Percentiles rank a stretch among this genome's conserved stretches.
Conservation (phyloP, 768 basidiomycete species). For the Serendipita sp. region DNA sequence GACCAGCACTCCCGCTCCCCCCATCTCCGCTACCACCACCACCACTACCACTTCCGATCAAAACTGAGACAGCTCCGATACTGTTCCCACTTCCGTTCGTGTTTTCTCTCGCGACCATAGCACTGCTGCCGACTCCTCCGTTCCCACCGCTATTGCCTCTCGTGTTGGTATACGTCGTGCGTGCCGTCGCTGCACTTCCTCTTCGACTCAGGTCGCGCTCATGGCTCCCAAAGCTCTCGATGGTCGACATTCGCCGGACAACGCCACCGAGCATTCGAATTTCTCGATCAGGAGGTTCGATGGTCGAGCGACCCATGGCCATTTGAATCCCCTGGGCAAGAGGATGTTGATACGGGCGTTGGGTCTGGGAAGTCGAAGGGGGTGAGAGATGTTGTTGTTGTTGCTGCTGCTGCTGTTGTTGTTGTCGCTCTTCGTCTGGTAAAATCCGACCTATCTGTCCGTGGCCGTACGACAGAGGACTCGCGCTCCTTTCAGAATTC, state of each 20-base stretch:
- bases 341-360: not conserved
- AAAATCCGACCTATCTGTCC: not conserved
- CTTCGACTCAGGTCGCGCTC: not conserved
- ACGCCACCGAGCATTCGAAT: not conserved
- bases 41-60: no score
- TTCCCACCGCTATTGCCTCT: not conserved
- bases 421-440: not conserved
- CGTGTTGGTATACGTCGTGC: not conserved
- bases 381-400: not conserved
- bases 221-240: conserved; percentile 4
- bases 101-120: not conserved
- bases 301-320: not conserved
- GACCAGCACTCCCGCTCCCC: not conserved
- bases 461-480: not conserved
- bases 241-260: not conserved
- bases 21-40: not conserved
- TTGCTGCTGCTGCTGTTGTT: not conserved
- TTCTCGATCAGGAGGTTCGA: not conserved
- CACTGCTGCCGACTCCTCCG: not conserved
- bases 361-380: not conserved
- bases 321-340: not conserved
- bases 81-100: conserved; percentile 5
- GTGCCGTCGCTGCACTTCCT: not conserved
- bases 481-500: not conserved
- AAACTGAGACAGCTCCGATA: not conserved